Base-by-base conservation (phyloP, 75 land plant genomes). In the Cunninghamia lanceolata region DNA sequence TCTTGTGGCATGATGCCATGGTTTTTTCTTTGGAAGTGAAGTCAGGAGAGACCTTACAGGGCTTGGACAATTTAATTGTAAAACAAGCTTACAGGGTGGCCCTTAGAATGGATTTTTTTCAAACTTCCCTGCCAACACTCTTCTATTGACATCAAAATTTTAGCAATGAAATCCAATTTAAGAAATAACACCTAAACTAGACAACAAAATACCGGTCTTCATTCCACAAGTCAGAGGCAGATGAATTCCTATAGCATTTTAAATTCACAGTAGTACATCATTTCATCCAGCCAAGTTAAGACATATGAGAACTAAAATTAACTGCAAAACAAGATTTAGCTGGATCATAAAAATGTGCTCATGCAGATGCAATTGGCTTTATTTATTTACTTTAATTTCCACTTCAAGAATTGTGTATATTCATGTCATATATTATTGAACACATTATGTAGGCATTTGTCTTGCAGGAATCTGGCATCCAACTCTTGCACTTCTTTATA, bases 131-230 rank as follows among this genome's bases (percentile, higher is more conserved):
- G 81, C 46, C 39, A 6, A 79, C 14, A 9, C 39, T 19, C 82
- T 79, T 25, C 14, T 21, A 25, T 28, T 40, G 28, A 79, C 46
- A 79, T 43, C 46, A 28, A 28, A 40, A 79, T 30, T 79, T 79
- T 43, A 43, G 45, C 46, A 40, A 43, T 43, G 30, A 28, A 7
- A 16, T 79, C 82, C 46, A 47, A 43, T 43, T 79, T 16, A 38
- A 79, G 82, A 79, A 79, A 79, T 79, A 79, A 21, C 82, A 79
- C 30, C 15, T 79, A 30, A 2, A 79, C 47, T 79, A 43, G 46
- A 28, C 74, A 79, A 79, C 46, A 79, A 9, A 17, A 25, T 10
- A 43, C 21, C 9, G 13, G n/a, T 2, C 82, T 43, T 42, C 82
- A 40, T 42, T 21, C 13, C 3, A 9, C 46, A 21, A 25, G 46